Evolutionary conservation across 805 yeast genomes (phyloP).

Genomic region (Zygoascus flipseniorum): DNA sequence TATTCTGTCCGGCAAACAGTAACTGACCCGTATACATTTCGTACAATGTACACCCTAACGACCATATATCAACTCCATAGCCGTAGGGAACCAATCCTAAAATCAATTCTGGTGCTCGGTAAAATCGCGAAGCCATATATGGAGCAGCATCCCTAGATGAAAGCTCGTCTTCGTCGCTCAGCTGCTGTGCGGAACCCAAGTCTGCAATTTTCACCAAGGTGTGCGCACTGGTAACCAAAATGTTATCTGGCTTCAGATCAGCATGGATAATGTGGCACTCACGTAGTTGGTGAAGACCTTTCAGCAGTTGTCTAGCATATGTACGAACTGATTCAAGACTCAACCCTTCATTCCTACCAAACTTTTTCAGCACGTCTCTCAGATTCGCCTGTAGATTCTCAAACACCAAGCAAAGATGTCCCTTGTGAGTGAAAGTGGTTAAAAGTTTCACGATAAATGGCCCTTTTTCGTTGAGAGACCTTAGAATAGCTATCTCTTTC

Average conservation of each 20-base stretch:
- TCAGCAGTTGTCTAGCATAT: slow-evolving; percentile 64
- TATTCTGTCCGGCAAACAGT: slow-evolving; percentile 80
- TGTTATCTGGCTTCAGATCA: slow-evolving; percentile 88
- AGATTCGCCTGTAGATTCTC: slow-evolving; percentile 72
- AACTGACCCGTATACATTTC: slow-evolving; percentile 92
- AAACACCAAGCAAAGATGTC: slow-evolving; percentile 80
- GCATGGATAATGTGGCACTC: slow-evolving; percentile 73
- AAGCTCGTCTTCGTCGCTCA: slow-evolving; percentile 14
- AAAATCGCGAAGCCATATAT: slow-evolving; percentile 48
- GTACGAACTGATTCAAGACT: slow-evolving; percentile 58
- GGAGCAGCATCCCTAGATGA: slow-evolving; percentile 20
- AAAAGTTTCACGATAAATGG: slow-evolving; percentile 59
- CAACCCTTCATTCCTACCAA: slow-evolving; percentile 77
- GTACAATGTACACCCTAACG: slow-evolving; percentile 87
- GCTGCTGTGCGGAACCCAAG: slow-evolving; percentile 68
- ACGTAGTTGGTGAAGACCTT: slow-evolving; percentile 60
- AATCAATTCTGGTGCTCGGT: slow-evolving; percentile 72
- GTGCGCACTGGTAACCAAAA: slow-evolving; percentile 50
- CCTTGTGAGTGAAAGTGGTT: slow-evolving; percentile 74
- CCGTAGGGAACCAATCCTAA: slow-evolving; percentile 51
- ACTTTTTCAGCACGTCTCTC: slow-evolving; percentile 66
- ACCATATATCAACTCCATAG: slow-evolving; percentile 81
- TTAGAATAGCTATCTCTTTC: slow-evolving; percentile 73
- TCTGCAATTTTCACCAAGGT: slow-evolving; percentile 79
- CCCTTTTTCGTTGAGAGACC: slow-evolving; percentile 52